Percentiles rank a stretch among this genome's conserved stretches.
Evolutionary conservation across 495 filamentous ascomycete genomes (phyloP).

Genomic region (Podospora bellae-mahoneyi): DNA sequence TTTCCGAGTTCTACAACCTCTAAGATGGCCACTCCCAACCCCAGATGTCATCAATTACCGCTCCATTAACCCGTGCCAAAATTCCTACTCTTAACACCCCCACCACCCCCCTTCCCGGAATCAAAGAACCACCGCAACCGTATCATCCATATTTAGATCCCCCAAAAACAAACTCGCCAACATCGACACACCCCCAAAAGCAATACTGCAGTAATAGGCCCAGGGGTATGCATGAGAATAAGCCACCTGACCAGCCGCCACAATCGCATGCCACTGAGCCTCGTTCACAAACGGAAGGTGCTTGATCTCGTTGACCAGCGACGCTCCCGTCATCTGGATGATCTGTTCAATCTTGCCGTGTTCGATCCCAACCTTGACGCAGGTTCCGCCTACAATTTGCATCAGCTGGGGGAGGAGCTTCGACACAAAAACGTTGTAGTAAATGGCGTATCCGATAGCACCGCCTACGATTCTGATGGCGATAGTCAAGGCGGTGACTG

Average conservation of each 20-base stretch:
- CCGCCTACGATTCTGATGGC: conserved; percentile 70
- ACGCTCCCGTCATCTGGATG: conserved; percentile 56
- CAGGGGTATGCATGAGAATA: conserved; percentile 63
- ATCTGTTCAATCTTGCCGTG: conserved; percentile 39
- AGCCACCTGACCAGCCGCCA: conserved; percentile 59
- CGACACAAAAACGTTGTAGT: conserved; percentile 71
- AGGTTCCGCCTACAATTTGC: conserved; percentile 53
- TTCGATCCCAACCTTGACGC: conserved; percentile 54
- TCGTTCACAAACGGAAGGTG: conserved; percentile 57
- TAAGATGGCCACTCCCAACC: neutral
- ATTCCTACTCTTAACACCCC: too few species aligned
- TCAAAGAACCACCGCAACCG: conserved; percentile 63
- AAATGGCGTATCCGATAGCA: conserved; percentile 66
- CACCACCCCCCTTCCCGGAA: neutral
- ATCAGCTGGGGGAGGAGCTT: conserved; percentile 57
- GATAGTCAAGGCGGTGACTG: conserved; percentile 69
- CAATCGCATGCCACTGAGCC: conserved; percentile 54
- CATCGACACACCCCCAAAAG: conserved; percentile 62
- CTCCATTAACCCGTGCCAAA: neutral
- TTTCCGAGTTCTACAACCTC: neutral
- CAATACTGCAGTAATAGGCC: conserved; percentile 66
- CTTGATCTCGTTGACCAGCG: conserved; percentile 51
- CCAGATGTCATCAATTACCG: neutral
- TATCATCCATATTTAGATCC: conserved; percentile 67
- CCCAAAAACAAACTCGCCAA: conserved; percentile 61